phyloP scores from a whole-genome alignment of 257 asterid genomes.

The Thymus quinquecostatus region DNA sequence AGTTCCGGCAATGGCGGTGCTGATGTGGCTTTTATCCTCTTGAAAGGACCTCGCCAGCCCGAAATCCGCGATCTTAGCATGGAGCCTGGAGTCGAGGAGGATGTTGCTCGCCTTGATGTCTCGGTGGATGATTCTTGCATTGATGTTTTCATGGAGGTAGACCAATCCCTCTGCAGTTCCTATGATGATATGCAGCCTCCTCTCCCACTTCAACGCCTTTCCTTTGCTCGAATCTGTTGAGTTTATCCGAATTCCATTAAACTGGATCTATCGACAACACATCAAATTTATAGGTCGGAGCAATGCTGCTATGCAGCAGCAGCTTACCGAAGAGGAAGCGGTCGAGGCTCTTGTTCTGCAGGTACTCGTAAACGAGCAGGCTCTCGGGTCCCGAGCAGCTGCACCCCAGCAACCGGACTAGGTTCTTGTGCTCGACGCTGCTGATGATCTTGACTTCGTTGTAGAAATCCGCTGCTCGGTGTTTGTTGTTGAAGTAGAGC shows the following conservation, averaged over 20 bases:
- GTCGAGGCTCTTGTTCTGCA: conserved; percentile 78
- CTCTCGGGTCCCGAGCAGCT: conserved; percentile 89
- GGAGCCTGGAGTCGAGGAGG: conserved; percentile 59
- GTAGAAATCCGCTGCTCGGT: conserved; percentile 78
- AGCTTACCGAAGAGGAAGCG: conserved; percentile 67
- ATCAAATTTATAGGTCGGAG: too few species aligned
- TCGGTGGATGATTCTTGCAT: conserved; percentile 60
- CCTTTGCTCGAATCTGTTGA: conserved; percentile 59
- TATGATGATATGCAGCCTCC: conserved; percentile 53
- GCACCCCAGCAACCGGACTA: conserved; percentile 85
- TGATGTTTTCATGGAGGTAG: conserved; percentile 70
- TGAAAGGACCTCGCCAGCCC: conserved; percentile 76
- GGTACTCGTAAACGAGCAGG: conserved; percentile 73
- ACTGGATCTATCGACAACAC: too few species aligned
- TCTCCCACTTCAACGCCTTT: conserved; percentile 58
- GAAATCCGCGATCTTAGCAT: conserved; percentile 72
- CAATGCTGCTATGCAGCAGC: too few species aligned
- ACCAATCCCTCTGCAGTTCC: conserved; percentile 76
- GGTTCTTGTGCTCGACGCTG: conserved; percentile 76
- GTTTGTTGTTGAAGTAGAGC: conserved; percentile 76
- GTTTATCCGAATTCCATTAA: conserved; percentile 13
- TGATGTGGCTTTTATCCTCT: conserved; percentile 68
- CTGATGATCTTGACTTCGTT: conserved; percentile 84
- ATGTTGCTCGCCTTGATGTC: conserved; percentile 80
- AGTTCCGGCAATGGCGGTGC: conserved; percentile 78